Evolutionary conservation across 2,329 filamentous ascomycete genomes (phyloP), one percentile per base, ranked within the genome.

Genomic region (Leptographium wingfieldii): DNA sequence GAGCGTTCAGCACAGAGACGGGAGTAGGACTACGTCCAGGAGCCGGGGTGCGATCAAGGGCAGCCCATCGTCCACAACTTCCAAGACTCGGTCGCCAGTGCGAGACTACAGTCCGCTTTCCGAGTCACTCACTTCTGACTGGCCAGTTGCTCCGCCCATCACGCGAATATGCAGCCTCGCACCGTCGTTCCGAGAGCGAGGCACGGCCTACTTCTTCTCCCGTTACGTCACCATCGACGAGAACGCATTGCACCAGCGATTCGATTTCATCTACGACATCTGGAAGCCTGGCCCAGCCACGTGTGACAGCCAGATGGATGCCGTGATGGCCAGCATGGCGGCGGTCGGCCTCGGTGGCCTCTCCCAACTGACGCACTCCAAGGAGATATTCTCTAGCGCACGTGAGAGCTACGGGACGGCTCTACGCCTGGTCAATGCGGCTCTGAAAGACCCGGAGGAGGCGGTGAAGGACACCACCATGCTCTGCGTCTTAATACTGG

Each of bases 271-370:
- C 59, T 77, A 75, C 59, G 77, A 82, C 49, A 70, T 82, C 9
- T 79, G 77, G 77, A 77, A 74, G 60, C 76, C 77, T 0, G 72
- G 69, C 7, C 67, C 67, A n/a, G 66, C 68, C 5, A 62, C 63
- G 11, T 64, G 70, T 3, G 68, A 70, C 5, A 67, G 69, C 33
- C 67, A 72, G 16, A 61, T 73, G 14, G 79, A 80, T 64, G 72
- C 75, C 12, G 74, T 79, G 27, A 72, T 80, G 29, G 74, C 78
- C 22, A 77, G 77, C 64, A 79, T 82, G 71, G 76, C 75, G 14
- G 79, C 80, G 5, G 80, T 82, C 7, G 80, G 80, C 16, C 70
- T 83, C 7, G 75, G 78, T 38, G 77, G 77, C 9, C 71, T 80
- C 55, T 76, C 79, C 11, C 75, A 79, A 64, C 69, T 77, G 55